Evolutionary conservation across 139 green algal species (phyloP).

Genomic region (Chlamydomonas urium): DNA sequence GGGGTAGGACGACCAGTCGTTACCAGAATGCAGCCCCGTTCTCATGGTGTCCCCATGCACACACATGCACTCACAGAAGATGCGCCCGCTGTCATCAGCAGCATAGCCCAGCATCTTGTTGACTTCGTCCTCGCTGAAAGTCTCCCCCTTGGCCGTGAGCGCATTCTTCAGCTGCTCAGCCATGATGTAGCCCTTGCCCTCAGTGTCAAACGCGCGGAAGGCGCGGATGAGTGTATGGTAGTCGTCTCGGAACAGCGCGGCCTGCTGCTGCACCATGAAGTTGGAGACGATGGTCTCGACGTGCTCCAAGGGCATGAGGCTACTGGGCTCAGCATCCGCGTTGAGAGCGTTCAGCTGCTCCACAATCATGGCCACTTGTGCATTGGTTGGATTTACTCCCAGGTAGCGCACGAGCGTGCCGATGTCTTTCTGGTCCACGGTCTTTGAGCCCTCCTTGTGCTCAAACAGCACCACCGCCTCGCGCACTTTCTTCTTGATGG

Average conservation of each 20-base stretch:
- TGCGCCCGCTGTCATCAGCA: conserved; percentile 23
- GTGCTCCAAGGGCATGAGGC: background rate
- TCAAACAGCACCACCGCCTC: conserved; percentile 52
- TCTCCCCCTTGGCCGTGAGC: conserved; percentile 35
- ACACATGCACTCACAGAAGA: conserved; percentile 26
- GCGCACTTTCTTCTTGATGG: conserved; percentile 21
- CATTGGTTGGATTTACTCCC: conserved; percentile 43
- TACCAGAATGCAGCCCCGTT: too few species aligned
- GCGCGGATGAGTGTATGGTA: conserved; percentile 52
- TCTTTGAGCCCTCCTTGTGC: conserved; percentile 50
- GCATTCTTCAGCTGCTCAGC: conserved; percentile 29
- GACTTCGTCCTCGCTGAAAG: conserved; percentile 39
- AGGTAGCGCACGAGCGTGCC: conserved; percentile 34
- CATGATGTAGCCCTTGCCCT: conserved; percentile 49
- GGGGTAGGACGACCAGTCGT: too few species aligned
- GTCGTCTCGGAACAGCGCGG: conserved; percentile 34
- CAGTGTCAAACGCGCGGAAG: conserved; percentile 50
- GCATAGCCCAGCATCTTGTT: conserved; percentile 40
- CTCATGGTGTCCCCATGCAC: background rate
- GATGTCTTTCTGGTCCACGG: conserved; percentile 55
- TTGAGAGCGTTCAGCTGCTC: conserved; percentile 34
- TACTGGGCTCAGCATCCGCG: conserved; percentile 13
- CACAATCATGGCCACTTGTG: conserved; percentile 28
- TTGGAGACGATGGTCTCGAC: conserved; percentile 11
- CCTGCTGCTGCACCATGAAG: conserved; percentile 9